Conservation (phyloP, 805 yeast species). For the Zygosaccharomyces lentus region DNA sequence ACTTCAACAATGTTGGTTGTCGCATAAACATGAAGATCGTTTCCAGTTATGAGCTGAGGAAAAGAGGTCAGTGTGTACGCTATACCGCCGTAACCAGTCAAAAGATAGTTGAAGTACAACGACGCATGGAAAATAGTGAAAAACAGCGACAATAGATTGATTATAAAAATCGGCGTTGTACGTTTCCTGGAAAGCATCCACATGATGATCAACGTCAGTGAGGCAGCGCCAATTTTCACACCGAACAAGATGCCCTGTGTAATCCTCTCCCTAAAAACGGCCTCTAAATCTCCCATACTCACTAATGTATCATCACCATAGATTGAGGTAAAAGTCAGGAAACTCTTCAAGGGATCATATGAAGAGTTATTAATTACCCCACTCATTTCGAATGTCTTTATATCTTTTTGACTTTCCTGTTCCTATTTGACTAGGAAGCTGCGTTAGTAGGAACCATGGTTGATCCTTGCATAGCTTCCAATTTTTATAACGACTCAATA, state of each 20-base stretch:
- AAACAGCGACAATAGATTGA: constrained; percentile 60
- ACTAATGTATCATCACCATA: constrained; percentile 37
- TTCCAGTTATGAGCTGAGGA: constrained; percentile 36
- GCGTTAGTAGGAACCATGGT: neutral
- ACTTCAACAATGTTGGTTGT: constrained; percentile 60
- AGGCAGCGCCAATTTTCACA: constrained; percentile 53
- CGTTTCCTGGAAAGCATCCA: constrained; percentile 49
- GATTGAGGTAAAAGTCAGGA: constrained; percentile 41
- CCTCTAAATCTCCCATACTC: constrained; percentile 43
- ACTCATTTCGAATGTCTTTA: constrained; percentile 7
- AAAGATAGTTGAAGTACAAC: constrained; percentile 50
- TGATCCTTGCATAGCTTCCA: neutral
- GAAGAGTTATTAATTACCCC: constrained; percentile 20
- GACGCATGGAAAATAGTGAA: constrained; percentile 57
- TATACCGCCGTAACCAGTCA: constrained; percentile 49
- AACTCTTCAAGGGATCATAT: constrained; percentile 25
- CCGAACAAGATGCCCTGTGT: constrained; percentile 50
- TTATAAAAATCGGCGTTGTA: constrained; percentile 64
- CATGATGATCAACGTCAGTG: constrained; percentile 43
- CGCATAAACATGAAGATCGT: constrained; percentile 47
- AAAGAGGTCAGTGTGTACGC: constrained; percentile 47
- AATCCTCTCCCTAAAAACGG: constrained; percentile 32
- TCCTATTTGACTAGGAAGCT: neutral
- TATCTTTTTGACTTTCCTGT: neutral
- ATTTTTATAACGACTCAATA: neutral